phyloP scores from a whole-genome alignment of 2,329 filamentous ascomycete genomes.

The Gremmenia infestans region DNA sequence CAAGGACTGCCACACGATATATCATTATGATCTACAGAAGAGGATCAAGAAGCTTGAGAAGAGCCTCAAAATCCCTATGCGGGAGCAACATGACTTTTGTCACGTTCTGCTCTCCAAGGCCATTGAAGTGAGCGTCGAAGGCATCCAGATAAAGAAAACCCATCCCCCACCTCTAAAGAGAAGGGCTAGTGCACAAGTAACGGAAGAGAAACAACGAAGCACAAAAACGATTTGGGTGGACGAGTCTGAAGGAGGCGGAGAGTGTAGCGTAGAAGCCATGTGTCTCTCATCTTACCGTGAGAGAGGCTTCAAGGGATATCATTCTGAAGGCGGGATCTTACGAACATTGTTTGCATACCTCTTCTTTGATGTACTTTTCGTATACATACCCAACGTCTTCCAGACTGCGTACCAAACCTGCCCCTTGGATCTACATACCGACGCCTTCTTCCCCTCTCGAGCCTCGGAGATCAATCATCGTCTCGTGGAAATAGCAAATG shows the following conservation, averaged over 20 bases:
- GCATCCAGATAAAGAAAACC: slow-evolving; percentile 68
- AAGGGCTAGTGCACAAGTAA: slow-evolving; percentile 9
- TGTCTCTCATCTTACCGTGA: slow-evolving; percentile 80
- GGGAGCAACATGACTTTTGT: slow-evolving; percentile 87
- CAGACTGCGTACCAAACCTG: slow-evolving; percentile 94
- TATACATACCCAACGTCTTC: slow-evolving; percentile 94
- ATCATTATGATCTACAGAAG: slow-evolving; percentile 92
- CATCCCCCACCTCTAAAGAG: slow-evolving; percentile 31
- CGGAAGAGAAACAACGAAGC: slow-evolving; percentile 37
- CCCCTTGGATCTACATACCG: slow-evolving; percentile 86
- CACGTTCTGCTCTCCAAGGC: slow-evolving; percentile 77
- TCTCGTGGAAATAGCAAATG: slow-evolving; percentile 82
- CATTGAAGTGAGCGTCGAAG: slow-evolving; percentile 68
- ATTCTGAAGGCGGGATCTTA: slow-evolving; percentile 85
- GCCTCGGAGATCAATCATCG: slow-evolving; percentile 84
- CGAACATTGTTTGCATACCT: slow-evolving; percentile 88
- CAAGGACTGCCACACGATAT: slow-evolving; percentile 82
- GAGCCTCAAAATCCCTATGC: slow-evolving; percentile 72
- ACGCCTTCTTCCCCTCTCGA: slow-evolving; percentile 84
- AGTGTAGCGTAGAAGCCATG: slow-evolving; percentile 91
- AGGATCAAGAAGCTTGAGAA: slow-evolving; percentile 88
- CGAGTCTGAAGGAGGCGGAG: slow-evolving; percentile 58
- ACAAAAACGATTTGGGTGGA: slow-evolving; percentile 88
- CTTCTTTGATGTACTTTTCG: slow-evolving; percentile 89
- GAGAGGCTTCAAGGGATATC: slow-evolving; percentile 87